These are phyloP conservation scores for Trichoderma erinaceum DNA, from an alignment of 495 filamentous ascomycete species.

Conservation along the genomic window DNA sequence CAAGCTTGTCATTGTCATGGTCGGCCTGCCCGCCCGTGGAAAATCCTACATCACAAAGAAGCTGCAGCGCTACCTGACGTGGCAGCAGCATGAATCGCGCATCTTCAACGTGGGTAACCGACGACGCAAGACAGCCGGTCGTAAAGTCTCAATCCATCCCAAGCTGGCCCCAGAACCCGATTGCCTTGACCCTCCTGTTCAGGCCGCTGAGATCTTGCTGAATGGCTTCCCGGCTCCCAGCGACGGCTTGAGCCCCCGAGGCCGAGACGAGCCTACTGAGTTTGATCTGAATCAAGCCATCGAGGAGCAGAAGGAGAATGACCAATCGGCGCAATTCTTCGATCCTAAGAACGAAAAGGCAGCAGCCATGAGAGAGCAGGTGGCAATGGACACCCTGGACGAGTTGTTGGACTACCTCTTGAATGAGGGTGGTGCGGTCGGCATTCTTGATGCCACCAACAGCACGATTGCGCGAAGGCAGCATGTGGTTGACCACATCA, in stretches of 20 bases:
- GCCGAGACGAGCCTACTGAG: constrained; percentile 26
- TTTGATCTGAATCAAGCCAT: constrained; percentile 28
- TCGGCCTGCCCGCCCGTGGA: constrained; percentile 86
- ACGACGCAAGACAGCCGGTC: constrained; percentile 69
- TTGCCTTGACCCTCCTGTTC: constrained; percentile 32
- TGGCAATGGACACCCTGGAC: constrained; percentile 85
- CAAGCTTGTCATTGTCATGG: constrained; percentile 97
- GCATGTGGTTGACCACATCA: constrained; percentile 74
- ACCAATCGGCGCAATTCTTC: constrained; percentile 91
- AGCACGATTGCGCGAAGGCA: constrained; percentile 83
- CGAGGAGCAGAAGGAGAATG: constrained; percentile 49
- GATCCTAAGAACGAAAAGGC: constrained; percentile 83
- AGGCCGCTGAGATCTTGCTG: constrained; percentile 43
- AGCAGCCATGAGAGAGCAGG: constrained; percentile 77
- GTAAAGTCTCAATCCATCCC: constrained; percentile 15
- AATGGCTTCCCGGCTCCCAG: constrained; percentile 33
- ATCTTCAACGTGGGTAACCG: constrained; percentile 98
- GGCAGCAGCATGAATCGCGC: constrained; percentile 89
- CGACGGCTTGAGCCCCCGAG: constrained; percentile 14
- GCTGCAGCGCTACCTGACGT: constrained; percentile 87
- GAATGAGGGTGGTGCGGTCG: constrained; percentile 76
- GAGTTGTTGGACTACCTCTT: constrained; percentile 86
- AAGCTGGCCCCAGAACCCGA: constrained; percentile 14
- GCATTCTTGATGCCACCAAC: constrained; percentile 97
- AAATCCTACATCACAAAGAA: constrained; percentile 99